Evolutionary conservation across 164 flowering plant species (phyloP).

Genomic region (Sedum album): DNA sequence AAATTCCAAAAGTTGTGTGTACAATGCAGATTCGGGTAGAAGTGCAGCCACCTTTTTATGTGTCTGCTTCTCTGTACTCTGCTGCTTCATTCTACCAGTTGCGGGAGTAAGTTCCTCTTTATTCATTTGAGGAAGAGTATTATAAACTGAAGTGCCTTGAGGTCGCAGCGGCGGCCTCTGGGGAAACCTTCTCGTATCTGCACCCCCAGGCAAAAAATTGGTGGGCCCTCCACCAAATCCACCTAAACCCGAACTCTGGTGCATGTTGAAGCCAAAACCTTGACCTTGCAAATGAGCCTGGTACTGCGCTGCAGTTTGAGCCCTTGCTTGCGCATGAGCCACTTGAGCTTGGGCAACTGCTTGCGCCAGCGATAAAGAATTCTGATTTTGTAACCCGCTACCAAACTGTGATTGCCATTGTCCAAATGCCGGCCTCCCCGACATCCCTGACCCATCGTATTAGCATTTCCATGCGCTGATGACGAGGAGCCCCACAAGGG

Average conservation of each 20-base stretch:
- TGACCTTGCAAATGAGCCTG: constrained; percentile 53
- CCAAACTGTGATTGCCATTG: constrained; percentile 25
- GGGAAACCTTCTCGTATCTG: constrained; percentile 15
- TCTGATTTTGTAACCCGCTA: constrained; percentile 34
- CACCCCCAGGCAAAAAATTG: constrained; percentile 24
- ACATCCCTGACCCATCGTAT: constrained; percentile 16
- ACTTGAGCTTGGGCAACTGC: constrained; percentile 17
- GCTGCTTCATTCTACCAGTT: constrained; percentile 37
- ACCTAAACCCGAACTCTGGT: constrained; percentile 20
- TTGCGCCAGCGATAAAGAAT: constrained; percentile 45
- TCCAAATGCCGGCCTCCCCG: constrained; percentile 28
- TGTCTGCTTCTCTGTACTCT: constrained; percentile 33
- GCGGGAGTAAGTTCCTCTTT: constrained; percentile 32
- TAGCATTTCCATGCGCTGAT: constrained; percentile 47
- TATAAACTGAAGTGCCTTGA: constrained; percentile 17
- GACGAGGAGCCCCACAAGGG: constrained; percentile 34
- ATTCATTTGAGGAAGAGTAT: constrained; percentile 23
- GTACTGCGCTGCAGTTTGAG: constrained; percentile 41
- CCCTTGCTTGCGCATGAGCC: constrained; percentile 39
- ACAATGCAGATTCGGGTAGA: constrained; percentile 39
- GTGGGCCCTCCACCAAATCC: constrained; percentile 36
- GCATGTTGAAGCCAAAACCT: neutral
- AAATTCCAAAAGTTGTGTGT: constrained; percentile 44
- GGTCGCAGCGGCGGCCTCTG: constrained; percentile 29
- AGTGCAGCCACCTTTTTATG: constrained; percentile 38